These are phyloP conservation scores for Mortierella sp. DNA, from an alignment of 371 early-diverging fungal genomes.

Conservation along the genomic window DNA sequence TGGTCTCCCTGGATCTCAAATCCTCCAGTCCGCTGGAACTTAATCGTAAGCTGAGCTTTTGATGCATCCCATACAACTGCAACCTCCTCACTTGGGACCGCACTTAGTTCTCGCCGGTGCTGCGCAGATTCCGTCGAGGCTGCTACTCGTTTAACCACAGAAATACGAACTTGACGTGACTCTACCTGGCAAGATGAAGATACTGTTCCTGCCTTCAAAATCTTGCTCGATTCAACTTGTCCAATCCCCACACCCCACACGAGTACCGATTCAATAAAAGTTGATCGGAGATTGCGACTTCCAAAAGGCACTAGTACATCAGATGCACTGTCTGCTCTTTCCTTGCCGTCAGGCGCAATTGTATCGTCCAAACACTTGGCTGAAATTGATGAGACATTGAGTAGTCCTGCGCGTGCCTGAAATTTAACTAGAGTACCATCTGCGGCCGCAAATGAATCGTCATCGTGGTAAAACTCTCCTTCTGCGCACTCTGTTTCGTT, in stretches of 20 bases:
- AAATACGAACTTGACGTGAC: constrained; percentile 23
- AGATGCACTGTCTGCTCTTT: neutral
- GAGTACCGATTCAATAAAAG: constrained; percentile 8
- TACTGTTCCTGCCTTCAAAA: neutral
- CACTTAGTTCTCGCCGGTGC: constrained; percentile 25
- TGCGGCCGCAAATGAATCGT: constrained; percentile 53
- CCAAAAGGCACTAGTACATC: constrained; percentile 1
- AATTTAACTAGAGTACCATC: constrained; percentile 29
- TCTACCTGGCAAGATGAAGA: constrained; percentile 19
- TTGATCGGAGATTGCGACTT: constrained; percentile 1
- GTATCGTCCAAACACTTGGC: constrained; percentile 7
- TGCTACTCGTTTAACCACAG: constrained; percentile 14
- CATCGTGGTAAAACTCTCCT: constrained; percentile 65
- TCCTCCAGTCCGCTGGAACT: constrained; percentile 2
- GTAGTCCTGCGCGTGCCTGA: constrained; percentile 15
- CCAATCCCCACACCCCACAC: constrained; percentile 35
- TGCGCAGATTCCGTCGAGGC: constrained; percentile 5
- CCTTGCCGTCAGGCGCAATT: neutral
- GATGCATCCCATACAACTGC: constrained; percentile 14
- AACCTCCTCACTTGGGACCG: constrained; percentile 7
- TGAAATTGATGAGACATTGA: constrained; percentile 11
- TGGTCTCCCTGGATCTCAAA: constrained; percentile 11
- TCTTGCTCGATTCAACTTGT: neutral
- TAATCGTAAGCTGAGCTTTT: constrained; percentile 15
- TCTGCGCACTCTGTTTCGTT: constrained; percentile 56